Evolutionary conservation across 192 early-diverging fungal species (phyloP).

Genomic region (Backusella tuberculispora): DNA sequence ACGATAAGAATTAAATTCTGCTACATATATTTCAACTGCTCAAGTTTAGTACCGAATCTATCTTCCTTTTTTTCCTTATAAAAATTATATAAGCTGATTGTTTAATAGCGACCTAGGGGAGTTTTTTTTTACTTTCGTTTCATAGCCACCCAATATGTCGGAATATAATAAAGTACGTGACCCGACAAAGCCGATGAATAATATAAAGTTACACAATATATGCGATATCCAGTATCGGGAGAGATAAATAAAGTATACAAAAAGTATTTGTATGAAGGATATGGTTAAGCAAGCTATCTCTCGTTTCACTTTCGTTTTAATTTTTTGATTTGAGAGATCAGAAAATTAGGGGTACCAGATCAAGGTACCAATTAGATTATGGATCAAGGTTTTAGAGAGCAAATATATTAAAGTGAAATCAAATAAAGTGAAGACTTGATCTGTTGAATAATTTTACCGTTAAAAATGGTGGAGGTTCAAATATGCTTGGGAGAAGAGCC

Average conservation of each 20-base stretch:
- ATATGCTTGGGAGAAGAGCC: neutral
- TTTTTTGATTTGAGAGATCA: neutral
- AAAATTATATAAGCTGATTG: neutral
- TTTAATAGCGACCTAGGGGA: neutral
- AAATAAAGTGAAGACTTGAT: neutral
- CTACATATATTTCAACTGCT: neutral
- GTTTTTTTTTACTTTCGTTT: neutral
- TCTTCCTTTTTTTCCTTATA: neutral
- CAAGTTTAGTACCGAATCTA: neutral
- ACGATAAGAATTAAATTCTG: neutral
- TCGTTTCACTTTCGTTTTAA: neutral
- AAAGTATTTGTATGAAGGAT: neutral
- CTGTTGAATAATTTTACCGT: conserved; percentile 16
- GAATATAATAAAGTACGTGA: conserved; percentile 7
- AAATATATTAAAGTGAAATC: neutral
- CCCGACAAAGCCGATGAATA: conserved; percentile 16
- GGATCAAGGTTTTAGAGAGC: neutral
- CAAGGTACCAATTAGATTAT: neutral
- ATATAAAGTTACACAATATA: conserved; percentile 9
- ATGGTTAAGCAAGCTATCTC: neutral
- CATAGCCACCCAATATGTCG: neutral
- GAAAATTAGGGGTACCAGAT: neutral
- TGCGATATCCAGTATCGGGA: neutral
- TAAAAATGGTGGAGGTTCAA: conserved; percentile 6
- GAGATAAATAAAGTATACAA: neutral